A percentile compares a stretch with the other conserved stretches of the same genome.
phyloP scores from a whole-genome alignment of 1,139 yeast genomes.

The Hanseniaspora gamundiae region DNA sequence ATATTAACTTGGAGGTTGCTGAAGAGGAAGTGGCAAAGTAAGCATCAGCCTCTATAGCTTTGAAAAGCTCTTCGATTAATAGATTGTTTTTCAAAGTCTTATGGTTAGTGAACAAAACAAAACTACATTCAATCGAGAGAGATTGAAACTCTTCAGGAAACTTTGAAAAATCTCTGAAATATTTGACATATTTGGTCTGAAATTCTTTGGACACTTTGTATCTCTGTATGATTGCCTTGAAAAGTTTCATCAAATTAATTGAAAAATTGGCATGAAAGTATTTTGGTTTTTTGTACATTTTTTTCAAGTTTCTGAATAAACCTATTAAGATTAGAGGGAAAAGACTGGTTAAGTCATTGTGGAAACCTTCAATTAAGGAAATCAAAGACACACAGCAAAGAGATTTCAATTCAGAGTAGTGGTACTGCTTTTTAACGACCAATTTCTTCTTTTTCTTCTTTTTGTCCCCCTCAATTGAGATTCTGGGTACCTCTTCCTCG shows the following conservation, averaged over 20 bases:
- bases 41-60: conserved; percentile 5
- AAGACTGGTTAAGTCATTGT: conserved; percentile 23
- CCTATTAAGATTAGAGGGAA: conserved; percentile 21
- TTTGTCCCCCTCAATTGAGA: conserved; percentile 6
- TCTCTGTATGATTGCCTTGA: conserved; percentile 17
- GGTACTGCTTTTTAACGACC: conserved; percentile 12
- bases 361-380: conserved; percentile 24
- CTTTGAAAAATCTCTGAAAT: conserved; percentile 18
- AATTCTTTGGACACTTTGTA: conserved; percentile 8
- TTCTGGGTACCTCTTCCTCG: conserved; percentile 17
- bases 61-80: conserved; percentile 5
- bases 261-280: conserved; percentile 19
- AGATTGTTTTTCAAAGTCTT: conserved; percentile 17
- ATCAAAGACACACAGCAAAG: conserved; percentile 14
- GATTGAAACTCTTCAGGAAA: conserved; percentile 13
- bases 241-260: conserved; percentile 16
- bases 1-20: conserved; percentile 24
- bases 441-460: conserved; percentile 14
- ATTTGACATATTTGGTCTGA: conserved; percentile 12
- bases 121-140: conserved; percentile 14
- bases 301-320: conserved; percentile 24
- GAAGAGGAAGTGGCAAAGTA: conserved; percentile 17
- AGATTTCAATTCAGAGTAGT: conserved; percentile 17
- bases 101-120: conserved; percentile 14
- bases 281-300: conserved; percentile 18